Conservation (phyloP, 441 rosid genomes). For the Raphanus hybrid region DNA sequence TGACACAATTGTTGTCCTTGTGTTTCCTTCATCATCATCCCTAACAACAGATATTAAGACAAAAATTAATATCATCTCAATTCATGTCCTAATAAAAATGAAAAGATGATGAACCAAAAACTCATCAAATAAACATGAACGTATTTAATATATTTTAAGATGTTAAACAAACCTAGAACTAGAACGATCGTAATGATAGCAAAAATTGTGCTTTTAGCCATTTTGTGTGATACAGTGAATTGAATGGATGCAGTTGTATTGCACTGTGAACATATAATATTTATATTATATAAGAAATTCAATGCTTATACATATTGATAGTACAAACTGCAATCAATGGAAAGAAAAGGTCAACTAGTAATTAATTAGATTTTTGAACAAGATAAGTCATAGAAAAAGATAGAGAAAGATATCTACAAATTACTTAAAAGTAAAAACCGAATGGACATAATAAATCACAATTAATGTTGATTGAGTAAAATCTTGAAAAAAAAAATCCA, state of each 20-base stretch:
- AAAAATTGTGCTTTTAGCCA: neutral
- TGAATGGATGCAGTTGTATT: neutral
- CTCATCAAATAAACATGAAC: neutral
- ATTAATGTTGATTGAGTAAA: too few species aligned
- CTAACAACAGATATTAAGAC: neutral
- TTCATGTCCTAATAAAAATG: neutral
- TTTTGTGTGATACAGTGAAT: neutral
- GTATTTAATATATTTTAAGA: too few species aligned
- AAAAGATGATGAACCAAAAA: neutral
- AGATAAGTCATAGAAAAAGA: neutral
- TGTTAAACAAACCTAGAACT: neutral
- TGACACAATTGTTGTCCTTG: neutral
- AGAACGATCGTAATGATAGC: neutral
- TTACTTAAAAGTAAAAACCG: too few species aligned
- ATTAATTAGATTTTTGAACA: neutral
- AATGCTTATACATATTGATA: too few species aligned
- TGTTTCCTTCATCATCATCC: neutral
- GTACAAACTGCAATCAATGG: neutral
- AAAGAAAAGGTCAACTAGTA: neutral
- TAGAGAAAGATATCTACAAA: neutral
- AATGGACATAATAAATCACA: too few species aligned
- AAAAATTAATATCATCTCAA: neutral
- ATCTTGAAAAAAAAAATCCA: too few species aligned
- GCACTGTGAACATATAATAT: neutral
- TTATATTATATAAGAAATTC: neutral